These are phyloP conservation scores for Solanum chilense DNA, from an alignment of 257 asterid species.

Conservation along the genomic window DNA sequence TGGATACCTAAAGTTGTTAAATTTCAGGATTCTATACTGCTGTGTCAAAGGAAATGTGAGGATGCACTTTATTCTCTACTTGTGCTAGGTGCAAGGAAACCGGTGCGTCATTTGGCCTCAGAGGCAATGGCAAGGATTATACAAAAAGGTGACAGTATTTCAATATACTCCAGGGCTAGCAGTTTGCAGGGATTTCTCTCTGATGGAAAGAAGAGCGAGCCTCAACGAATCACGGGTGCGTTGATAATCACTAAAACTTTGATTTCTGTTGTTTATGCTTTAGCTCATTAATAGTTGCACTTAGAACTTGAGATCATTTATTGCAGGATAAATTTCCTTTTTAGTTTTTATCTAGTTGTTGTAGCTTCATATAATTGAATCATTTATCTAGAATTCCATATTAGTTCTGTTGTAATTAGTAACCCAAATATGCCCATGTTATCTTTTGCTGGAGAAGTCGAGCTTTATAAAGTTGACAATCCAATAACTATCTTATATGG, in stretches of 20 bases:
- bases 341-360: neutral
- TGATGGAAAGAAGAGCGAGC: constrained; percentile 78
- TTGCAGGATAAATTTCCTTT: neutral
- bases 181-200: constrained; percentile 95
- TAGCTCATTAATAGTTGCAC: neutral
- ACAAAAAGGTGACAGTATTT: constrained; percentile 72
- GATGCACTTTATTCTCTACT: constrained; percentile 83
- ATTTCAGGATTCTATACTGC: constrained; percentile 69
- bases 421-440: neutral
- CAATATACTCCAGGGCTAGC: constrained; percentile 96
- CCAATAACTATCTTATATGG: neutral
- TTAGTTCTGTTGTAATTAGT: neutral
- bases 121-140: constrained; percentile 89
- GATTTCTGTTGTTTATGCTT: neutral
- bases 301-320: neutral
- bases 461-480: neutral
- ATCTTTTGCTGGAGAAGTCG: neutral
- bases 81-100: constrained; percentile 92
- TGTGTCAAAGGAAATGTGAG: constrained; percentile 91
- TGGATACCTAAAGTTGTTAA: neutral
- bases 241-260: neutral
- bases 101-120: constrained; percentile 92
- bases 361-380: neutral
- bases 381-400: neutral
- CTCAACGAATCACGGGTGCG: constrained; percentile 87